Base-by-base conservation (phyloP, 1,284 basidiomycete genomes). In the Ustilago trichophora region DNA sequence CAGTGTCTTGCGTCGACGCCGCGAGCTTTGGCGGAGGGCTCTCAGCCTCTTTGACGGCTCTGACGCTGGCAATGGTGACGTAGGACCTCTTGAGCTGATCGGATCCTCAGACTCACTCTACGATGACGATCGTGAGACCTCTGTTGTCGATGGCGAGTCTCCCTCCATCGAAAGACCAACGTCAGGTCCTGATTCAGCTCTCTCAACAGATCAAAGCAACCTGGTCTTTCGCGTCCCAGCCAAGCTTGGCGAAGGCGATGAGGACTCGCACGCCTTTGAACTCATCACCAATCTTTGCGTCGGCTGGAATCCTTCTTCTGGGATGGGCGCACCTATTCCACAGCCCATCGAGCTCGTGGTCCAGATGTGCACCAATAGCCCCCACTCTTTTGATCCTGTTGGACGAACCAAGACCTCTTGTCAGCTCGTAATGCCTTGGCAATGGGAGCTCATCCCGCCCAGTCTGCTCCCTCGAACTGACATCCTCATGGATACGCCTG, bases 241-340 rank as follows among this genome's bases (percentile, higher is more conserved):
- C 19, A 47, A 38, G 31, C 34, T 58, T 4, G 43, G 50, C 29
- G 52, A 59, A 5, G 40, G 26, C 5, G 51, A 50, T 25, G 32
- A 56, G 19, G 53, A 56, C 29, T 25, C 41, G 8, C 51, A 68
- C 31, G 54, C 58, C 6, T 76, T 76, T 22, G 72, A 76, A 51
- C 50, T 79, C 19, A 18, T 79, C 37, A 77, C 77, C n/a, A 74
- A 73, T 25, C 59, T 77, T 27, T 62, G 56, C 32, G 50, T 72
- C 11, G 77, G 76, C 5, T 42, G 58, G 34, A 75, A 67, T 16
- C 43, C 59, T 4, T 62, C 63, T 16, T 51, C 53, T 4, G 72
- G 66, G 1, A 46, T 51, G 38, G 72, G 66, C 1, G 16, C 43
- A 4, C 56, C 55, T 0, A 55, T 69, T 6, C 55, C 45, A 0